A percentile compares a stretch with the other conserved stretches of the same genome.
phyloP scores from a whole-genome alignment of 768 basidiomycete genomes.

The Pulveroboletus sp. region DNA sequence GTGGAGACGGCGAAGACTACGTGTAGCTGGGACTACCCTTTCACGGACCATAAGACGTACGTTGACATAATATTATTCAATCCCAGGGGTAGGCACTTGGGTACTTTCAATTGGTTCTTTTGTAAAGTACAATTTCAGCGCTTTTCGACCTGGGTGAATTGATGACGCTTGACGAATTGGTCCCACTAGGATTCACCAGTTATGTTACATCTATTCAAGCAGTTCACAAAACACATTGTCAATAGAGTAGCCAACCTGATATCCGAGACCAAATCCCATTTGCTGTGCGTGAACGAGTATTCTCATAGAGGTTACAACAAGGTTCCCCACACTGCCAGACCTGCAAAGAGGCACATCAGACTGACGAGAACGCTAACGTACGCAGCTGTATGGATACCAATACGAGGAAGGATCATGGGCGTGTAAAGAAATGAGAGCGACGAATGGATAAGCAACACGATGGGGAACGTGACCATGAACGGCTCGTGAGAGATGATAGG shows the following conservation, averaged over 20 bases:
- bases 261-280: not conserved
- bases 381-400: slow-evolving; percentile 73
- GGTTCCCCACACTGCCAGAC: slow-evolving; percentile 68
- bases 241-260: slow-evolving; percentile 9
- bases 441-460: slow-evolving; percentile 46
- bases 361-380: slow-evolving; percentile 65
- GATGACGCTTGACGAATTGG: not conserved
- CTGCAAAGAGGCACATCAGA: slow-evolving; percentile 66
- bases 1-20: slow-evolving; percentile 14
- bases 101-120: not conserved
- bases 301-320: slow-evolving; percentile 35
- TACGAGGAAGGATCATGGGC: slow-evolving; percentile 58
- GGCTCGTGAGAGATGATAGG: slow-evolving; percentile 30
- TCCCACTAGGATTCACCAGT: not conserved
- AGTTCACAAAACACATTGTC: not conserved
- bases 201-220: not conserved
- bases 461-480: slow-evolving; percentile 38
- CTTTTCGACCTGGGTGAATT: not conserved
- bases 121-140: not conserved
- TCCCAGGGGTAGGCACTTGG: not conserved
- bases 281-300: not conserved
- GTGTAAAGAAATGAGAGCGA: slow-evolving; percentile 62
- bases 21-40: not conserved
- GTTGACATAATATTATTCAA: not conserved
- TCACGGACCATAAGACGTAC: slow-evolving; percentile 6